These are phyloP conservation scores for Nicotiana sylvestris DNA, from an alignment of 257 asterid species.

Conservation along the genomic window DNA sequence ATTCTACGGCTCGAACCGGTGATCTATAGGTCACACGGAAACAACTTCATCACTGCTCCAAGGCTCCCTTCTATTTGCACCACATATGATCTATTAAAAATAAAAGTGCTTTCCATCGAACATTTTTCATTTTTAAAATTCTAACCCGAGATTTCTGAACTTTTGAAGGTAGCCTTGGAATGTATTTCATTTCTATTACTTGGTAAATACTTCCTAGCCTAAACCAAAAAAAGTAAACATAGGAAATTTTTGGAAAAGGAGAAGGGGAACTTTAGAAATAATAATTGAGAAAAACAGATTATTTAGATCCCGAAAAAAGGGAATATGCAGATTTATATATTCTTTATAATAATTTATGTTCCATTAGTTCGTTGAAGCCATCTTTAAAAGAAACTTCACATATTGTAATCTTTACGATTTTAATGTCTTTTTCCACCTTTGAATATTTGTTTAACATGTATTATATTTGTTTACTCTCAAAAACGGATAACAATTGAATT, in stretches of 20 bases:
- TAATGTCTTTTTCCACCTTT: background rate
- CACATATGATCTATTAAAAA: too few relatives aligned
- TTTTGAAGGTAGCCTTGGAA: too few relatives aligned
- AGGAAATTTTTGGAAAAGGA: background rate
- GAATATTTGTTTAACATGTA: background rate
- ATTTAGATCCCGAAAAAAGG: background rate
- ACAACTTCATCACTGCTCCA: too few relatives aligned
- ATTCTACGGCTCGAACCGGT: too few relatives aligned
- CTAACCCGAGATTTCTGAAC: too few relatives aligned
- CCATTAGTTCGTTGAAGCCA: background rate
- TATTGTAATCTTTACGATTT: constrained; percentile 3
- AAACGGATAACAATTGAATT: too few relatives aligned
- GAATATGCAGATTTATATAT: background rate
- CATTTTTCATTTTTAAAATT: too few relatives aligned
- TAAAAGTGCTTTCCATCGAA: too few relatives aligned
- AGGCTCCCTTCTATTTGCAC: too few relatives aligned
- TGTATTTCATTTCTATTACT: too few relatives aligned
- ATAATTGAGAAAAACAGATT: background rate
- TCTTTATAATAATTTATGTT: background rate
- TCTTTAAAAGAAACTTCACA: background rate
- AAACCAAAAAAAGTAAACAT: background rate
- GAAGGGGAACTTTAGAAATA: background rate
- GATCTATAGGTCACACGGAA: too few relatives aligned
- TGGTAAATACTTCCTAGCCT: background rate
- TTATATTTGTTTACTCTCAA: background rate